Evolutionary conservation across 2,329 filamentous ascomycete species (phyloP).

Genomic region (Zymoseptoria ardabiliae): DNA sequence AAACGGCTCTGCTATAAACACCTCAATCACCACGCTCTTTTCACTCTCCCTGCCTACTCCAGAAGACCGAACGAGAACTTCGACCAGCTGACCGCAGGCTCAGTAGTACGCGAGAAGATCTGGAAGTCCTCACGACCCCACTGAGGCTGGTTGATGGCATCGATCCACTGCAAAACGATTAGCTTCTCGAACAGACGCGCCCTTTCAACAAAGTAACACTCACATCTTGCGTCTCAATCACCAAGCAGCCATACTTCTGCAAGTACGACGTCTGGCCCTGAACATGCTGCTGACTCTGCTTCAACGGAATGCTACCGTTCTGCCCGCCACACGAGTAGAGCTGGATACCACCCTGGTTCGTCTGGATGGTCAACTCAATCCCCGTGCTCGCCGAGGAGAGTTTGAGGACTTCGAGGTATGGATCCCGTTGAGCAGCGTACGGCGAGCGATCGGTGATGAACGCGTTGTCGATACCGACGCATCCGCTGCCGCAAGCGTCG

Average conservation of each 20-base stretch:
- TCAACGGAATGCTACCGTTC: constrained; percentile 27
- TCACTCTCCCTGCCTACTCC: background rate
- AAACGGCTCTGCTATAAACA: background rate
- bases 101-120: constrained; percentile 40
- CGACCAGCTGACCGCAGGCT: constrained; percentile 17
- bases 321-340: constrained; percentile 28
- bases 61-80: constrained; percentile 17
- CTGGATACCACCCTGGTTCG: constrained; percentile 26
- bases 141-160: constrained; percentile 87
- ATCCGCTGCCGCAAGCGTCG: constrained; percentile 61
- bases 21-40: too few species aligned
- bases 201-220: constrained; percentile 9
- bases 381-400: constrained; percentile 22
- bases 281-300: constrained; percentile 26
- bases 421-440: constrained; percentile 18
- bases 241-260: constrained; percentile 70
- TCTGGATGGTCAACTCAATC: constrained; percentile 24
- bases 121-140: constrained; percentile 61
- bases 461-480: constrained; percentile 71
- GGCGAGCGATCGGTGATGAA: constrained; percentile 23
- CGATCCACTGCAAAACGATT: constrained; percentile 56
- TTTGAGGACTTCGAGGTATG: constrained; percentile 21
- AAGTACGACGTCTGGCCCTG: constrained; percentile 17
- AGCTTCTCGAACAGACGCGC: constrained; percentile 47
- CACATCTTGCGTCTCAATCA: constrained; percentile 56